Conservation (phyloP, 805 yeast species). For the Suhomyces kilbournensis region DNA sequence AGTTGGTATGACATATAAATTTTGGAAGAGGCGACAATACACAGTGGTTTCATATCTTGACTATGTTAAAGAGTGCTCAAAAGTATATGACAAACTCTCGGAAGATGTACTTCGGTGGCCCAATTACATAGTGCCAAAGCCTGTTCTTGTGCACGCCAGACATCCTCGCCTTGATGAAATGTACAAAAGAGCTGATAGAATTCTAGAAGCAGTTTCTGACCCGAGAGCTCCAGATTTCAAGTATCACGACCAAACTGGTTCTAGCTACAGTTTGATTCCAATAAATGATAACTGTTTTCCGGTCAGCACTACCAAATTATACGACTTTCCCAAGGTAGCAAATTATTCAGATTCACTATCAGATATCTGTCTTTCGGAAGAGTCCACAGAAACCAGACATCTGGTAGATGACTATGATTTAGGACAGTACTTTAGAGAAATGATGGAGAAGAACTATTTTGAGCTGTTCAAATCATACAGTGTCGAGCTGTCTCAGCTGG, state of each 20-base stretch:
- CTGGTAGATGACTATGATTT: too few species aligned
- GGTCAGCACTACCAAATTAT: neutral
- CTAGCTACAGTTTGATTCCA: neutral
- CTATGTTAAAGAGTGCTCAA: neutral
- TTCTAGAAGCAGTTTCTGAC: neutral
- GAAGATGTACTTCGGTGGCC: neutral
- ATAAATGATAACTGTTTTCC: neutral
- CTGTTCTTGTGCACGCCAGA: neutral
- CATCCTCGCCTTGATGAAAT: neutral
- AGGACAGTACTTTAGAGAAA: too few species aligned
- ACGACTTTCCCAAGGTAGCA: neutral
- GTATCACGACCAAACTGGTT: neutral
- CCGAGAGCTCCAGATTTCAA: neutral
- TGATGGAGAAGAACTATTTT: neutral
- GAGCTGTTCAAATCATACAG: too few species aligned
- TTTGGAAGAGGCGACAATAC: neutral
- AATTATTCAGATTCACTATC: neutral
- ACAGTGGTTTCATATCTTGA: neutral
- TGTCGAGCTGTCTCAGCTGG: neutral
- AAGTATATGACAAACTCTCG: neutral
- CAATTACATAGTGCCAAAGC: neutral
- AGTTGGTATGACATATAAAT: neutral
- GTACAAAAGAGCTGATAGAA: neutral
- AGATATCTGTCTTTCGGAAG: neutral
- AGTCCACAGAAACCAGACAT: neutral